Evolutionary conservation across 768 basidiomycete genomes (phyloP), one percentile per base, ranked within the genome.

Genomic region (Symmetrospora coprosmae): DNA sequence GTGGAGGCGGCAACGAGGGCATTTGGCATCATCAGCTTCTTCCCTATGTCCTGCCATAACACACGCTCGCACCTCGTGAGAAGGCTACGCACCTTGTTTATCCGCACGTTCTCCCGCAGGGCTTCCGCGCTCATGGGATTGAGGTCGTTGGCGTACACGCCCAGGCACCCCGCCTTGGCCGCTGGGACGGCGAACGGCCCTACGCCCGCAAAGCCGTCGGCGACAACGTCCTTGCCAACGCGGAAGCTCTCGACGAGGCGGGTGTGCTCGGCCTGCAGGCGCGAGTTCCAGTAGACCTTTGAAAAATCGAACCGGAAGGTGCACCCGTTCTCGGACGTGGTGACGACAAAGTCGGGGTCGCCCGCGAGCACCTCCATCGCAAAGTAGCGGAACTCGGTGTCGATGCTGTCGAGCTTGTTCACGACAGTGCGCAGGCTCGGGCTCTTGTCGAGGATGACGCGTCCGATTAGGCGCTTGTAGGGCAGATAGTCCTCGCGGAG

Each of bases 241-340:
- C 77, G 71, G 73, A 96, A 91, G 34, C 77, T 65, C 17, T 78
- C 71, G 39, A 97, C 85, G 16, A 99, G 76, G 2, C 91, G 83
- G 27, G 82, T 81, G 69, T 99, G 94, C 70, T 99, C 94, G 3
- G 82, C 82, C 60, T 88, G 85, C 34, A 99, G 75, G 35, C 94
- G 82, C 16, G 91, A 92, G 75, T 99, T 99, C 91, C 91, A 99
- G 73, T 99, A 99, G 13, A 97, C 94, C 69, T 82, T 78, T 5
- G 85, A 82, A 70, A 97, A 99, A 71, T 99, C 90, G 68, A 99
- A 97, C 1, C 79, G 83, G 73, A 97, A 97, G 31, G 75, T 76
- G 71, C 90, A 96, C 66, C 81, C 79, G 7, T 83, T 80, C 75
- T 99, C 92, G 64, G 78, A 78, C 90, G 94, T 67, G 67, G 85